Conservation (phyloP, 305 asterid genomes). For the Ilex paraguariensis region DNA sequence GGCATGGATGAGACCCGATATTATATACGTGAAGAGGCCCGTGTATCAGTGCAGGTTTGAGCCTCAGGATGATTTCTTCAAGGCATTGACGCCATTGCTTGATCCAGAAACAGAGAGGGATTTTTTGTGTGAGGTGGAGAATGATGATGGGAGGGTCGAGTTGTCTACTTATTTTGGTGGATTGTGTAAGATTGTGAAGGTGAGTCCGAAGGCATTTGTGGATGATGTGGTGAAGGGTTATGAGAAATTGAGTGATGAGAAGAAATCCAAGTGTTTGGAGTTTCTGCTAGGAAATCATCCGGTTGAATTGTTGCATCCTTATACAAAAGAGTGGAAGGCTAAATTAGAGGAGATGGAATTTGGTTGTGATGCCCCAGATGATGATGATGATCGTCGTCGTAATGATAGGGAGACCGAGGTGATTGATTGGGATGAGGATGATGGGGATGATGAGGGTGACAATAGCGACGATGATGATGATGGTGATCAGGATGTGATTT, state of each 20-base stretch:
- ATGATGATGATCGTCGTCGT: slow-evolving; percentile 30
- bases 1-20: slow-evolving; percentile 98
- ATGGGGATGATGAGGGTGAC: slow-evolving; percentile 46
- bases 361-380: slow-evolving; percentile 96
- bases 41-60: slow-evolving; percentile 94
- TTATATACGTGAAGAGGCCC: slow-evolving; percentile 79
- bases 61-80: slow-evolving; percentile 77
- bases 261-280: slow-evolving; percentile 68
- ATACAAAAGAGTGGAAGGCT: slow-evolving; percentile 88
- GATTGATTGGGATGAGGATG: too few relatives aligned
- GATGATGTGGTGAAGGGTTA: slow-evolving; percentile 85
- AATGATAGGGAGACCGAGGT: slow-evolving; percentile 10
- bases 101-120: slow-evolving; percentile 77
- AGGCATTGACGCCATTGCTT: slow-evolving; percentile 52
- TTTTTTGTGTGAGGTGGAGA: slow-evolving; percentile 59
- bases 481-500: slow-evolving; percentile 23
- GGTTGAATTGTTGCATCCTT: slow-evolving; percentile 70
- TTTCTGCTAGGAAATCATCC: slow-evolving; percentile 76
- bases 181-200: slow-evolving; percentile 69
- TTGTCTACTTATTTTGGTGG: slow-evolving; percentile 85
- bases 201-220: slow-evolving; percentile 78
- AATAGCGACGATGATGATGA: slow-evolving; percentile 21
- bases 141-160: slow-evolving; percentile 68
- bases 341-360: slow-evolving; percentile 89
- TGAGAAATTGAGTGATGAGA: slow-evolving; percentile 70